A percentile compares a stretch with the other conserved stretches of the same genome.
Evolutionary conservation across 225 moss, liverwort and hornwort species (phyloP).

Genomic region (Sphagnum tenellum): DNA sequence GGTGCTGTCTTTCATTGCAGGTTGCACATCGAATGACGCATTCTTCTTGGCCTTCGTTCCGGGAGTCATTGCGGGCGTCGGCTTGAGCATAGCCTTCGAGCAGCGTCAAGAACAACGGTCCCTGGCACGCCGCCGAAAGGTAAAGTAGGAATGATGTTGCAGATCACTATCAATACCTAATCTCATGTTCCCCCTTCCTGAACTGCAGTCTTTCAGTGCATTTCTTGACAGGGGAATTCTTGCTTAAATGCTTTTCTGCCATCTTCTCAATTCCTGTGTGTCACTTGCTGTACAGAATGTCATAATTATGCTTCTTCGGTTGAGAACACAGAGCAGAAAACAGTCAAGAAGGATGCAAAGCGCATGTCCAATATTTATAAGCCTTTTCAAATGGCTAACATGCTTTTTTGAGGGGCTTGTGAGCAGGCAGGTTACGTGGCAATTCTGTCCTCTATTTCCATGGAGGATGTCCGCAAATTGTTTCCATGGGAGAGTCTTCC

Average conservation of each 20-base stretch:
- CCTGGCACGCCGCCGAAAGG: slow-evolving; percentile 5
- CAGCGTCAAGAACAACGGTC: slow-evolving; percentile 7
- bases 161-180: neutral
- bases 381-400: neutral
- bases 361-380: neutral
- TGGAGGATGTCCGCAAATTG: neutral
- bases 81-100: slow-evolving; percentile 2
- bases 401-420: neutral
- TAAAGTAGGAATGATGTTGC: neutral
- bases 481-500: slow-evolving; percentile 1
- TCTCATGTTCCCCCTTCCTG: neutral
- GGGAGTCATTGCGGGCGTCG: slow-evolving; percentile 5
- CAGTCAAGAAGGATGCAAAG: too few relatives aligned
- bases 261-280: neutral
- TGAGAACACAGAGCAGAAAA: too few relatives aligned
- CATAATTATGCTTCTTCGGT: too few relatives aligned
- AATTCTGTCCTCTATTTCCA: slow-evolving; percentile 1
- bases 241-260: neutral
- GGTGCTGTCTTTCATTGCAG: slow-evolving; percentile 3
- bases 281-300: too few relatives aligned
- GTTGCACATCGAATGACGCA: slow-evolving; percentile 4
- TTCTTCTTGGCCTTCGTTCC: slow-evolving; percentile 7
- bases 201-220: neutral
- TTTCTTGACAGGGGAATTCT: neutral
- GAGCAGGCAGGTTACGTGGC: slow-evolving; percentile 3